phyloP scores from a whole-genome alignment of 2,329 filamentous ascomycete genomes.

The Tolypocladium amazonense region DNA sequence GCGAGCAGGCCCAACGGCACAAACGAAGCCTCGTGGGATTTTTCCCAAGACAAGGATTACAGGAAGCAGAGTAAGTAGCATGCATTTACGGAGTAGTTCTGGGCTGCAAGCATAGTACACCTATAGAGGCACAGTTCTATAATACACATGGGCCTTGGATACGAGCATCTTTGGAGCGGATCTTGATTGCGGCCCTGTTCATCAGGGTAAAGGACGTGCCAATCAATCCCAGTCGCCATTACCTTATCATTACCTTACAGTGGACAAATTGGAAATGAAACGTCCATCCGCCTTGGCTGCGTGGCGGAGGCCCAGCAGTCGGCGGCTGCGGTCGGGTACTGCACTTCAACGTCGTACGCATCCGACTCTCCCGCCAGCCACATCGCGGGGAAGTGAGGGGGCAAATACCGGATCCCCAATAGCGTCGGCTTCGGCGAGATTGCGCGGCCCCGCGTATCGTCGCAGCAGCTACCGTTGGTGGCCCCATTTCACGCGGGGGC shows the following conservation, averaged over 20 bases:
- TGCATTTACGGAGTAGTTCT: not conserved
- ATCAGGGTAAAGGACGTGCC: not conserved
- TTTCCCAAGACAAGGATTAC: slow-evolving; percentile 31
- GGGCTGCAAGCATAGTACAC: not conserved
- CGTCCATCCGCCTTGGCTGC: not conserved
- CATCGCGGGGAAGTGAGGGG: not conserved
- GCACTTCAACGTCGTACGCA: not conserved
- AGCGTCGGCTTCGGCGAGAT: not conserved
- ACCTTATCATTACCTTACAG: not conserved
- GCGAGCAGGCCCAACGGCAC: slow-evolving; percentile 40
- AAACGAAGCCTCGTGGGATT: slow-evolving; percentile 46
- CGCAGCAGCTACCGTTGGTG: not conserved
- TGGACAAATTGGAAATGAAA: not conserved
- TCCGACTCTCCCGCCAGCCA: not conserved
- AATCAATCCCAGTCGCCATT: not conserved
- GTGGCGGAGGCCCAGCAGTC: not conserved
- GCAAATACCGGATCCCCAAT: not conserved
- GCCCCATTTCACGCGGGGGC: not conserved
- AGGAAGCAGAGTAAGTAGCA: not conserved
- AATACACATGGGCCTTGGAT: not conserved
- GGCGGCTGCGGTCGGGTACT: not conserved
- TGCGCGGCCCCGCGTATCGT: not conserved
- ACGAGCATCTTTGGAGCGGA: not conserved
- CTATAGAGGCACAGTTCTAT: not conserved
- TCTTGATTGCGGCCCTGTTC: not conserved